A percentile compares a stretch with the other conserved stretches of the same genome.
Evolutionary conservation across 1,284 basidiomycete genomes (phyloP).

Genomic region (Bjerkandera adusta): DNA sequence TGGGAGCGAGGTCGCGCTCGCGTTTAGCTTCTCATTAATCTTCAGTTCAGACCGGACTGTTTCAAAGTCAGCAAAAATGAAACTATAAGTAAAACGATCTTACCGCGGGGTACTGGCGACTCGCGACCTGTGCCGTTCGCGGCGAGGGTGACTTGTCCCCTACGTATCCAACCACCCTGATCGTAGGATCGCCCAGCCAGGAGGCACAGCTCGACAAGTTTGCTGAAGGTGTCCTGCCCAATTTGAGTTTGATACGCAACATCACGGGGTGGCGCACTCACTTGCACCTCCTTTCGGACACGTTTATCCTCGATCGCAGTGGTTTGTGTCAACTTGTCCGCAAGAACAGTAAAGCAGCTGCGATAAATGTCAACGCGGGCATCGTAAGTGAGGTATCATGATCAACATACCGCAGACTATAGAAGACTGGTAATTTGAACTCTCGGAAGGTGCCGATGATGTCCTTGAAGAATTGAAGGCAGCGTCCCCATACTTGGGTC

Average conservation of each 20-base stretch:
- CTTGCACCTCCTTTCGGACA: slow-evolving; percentile 88
- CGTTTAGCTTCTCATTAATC: slow-evolving; percentile 55
- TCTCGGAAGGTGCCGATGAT: slow-evolving; percentile 60
- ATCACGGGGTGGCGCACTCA: slow-evolving; percentile 26
- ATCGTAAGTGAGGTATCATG: too few species aligned
- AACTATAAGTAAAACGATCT: slow-evolving; percentile 2
- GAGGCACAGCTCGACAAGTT: slow-evolving; percentile 82
- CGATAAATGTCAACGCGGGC: slow-evolving; percentile 18
- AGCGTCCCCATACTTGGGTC: slow-evolving; percentile 87
- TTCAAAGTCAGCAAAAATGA: neutral
- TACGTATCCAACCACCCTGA: slow-evolving; percentile 76
- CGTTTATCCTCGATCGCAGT: slow-evolving; percentile 88
- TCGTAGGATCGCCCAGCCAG: slow-evolving; percentile 78
- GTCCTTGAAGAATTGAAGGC: slow-evolving; percentile 81
- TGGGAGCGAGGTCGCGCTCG: slow-evolving; percentile 39
- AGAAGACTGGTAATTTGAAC: slow-evolving; percentile 71
- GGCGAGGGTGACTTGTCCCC: slow-evolving; percentile 55
- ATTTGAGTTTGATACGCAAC: slow-evolving; percentile 1
- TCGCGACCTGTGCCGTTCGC: slow-evolving; percentile 60
- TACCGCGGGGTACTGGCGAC: slow-evolving; percentile 58
- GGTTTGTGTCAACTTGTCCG: slow-evolving; percentile 85
- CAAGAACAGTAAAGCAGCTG: slow-evolving; percentile 80
- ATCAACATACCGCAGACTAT: slow-evolving; percentile 64
- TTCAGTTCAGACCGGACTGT: slow-evolving; percentile 36
- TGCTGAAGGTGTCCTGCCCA: slow-evolving; percentile 76